Percentiles rank a stretch among this genome's conserved stretches.
Conservation (phyloP, 2,329 filamentous ascomycete species). For the Ophiocordyceps polyrhachis-furcata region DNA sequence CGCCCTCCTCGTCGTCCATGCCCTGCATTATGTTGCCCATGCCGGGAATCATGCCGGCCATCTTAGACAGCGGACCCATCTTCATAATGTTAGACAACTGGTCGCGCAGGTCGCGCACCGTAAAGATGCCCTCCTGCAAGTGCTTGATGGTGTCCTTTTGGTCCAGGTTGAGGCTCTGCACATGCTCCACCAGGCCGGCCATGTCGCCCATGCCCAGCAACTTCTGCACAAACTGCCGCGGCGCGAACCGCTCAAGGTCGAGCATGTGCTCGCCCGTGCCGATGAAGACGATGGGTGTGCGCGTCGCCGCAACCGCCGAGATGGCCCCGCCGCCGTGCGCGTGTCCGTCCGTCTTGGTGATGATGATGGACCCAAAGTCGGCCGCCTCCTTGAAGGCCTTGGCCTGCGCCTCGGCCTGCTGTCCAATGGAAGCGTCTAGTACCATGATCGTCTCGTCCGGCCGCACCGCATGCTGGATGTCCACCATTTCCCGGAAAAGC, state of each 20-base stretch:
- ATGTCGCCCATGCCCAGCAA: conserved; percentile 95
- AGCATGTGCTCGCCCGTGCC: conserved; percentile 96
- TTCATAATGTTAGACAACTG: conserved; percentile 98
- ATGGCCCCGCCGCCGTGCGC: conserved; percentile 93
- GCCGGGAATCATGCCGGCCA: conserved; percentile 97
- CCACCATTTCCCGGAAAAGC: conserved; percentile 92
- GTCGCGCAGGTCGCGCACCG: conserved; percentile 80
- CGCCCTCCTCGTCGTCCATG: conserved; percentile 95
- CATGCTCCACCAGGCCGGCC: conserved; percentile 85
- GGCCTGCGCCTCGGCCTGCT: conserved; percentile 85
- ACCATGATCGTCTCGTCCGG: conserved; percentile 99
- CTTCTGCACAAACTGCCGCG: conserved; percentile 84
- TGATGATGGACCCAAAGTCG: conserved; percentile 95
- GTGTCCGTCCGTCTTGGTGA: conserved; percentile 95
- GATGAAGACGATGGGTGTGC: conserved; percentile 94
- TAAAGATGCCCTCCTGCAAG: conserved; percentile 92
- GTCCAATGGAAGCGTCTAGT: conserved; percentile 87
- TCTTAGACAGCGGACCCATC: conserved; percentile 93
- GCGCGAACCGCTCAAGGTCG: conserved; percentile 82
- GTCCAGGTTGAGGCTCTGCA: conserved; percentile 85
- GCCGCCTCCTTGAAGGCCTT: conserved; percentile 95
- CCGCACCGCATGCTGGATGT: conserved; percentile 78
- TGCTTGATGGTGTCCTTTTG: conserved; percentile 99
- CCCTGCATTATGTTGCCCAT: conserved; percentile 85
- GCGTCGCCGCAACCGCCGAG: conserved; percentile 87